Conservation (phyloP, 192 early-diverging fungal genomes). For the Coemansia sp. region DNA sequence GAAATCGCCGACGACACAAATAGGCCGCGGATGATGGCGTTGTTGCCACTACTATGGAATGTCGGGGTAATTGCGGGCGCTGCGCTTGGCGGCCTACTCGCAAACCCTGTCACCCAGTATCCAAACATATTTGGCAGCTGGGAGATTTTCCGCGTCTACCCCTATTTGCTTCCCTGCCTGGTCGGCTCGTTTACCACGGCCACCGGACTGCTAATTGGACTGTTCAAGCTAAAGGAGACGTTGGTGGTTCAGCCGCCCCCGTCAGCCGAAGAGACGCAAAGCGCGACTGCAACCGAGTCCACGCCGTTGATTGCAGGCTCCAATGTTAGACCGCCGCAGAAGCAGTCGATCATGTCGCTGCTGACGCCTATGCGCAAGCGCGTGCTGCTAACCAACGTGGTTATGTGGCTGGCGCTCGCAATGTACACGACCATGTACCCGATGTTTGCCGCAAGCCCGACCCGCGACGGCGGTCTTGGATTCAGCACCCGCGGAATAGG, state of each 20-base stretch:
- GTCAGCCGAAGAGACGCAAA: background rate
- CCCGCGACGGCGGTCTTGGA: conserved; percentile 52
- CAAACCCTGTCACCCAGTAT: conserved; percentile 62
- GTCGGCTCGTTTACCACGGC: conserved; percentile 58
- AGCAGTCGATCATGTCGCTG: conserved; percentile 5
- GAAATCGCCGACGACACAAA: conserved; percentile 80
- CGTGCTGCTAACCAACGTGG: conserved; percentile 18
- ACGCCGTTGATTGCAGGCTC: conserved; percentile 7
- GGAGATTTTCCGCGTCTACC: conserved; percentile 58
- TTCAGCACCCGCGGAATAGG: conserved; percentile 52
- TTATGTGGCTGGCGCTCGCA: conserved; percentile 16
- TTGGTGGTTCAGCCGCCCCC: background rate
- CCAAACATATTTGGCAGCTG: conserved; percentile 57
- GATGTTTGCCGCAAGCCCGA: conserved; percentile 42
- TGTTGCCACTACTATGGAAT: conserved; percentile 68
- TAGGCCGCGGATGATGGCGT: conserved; percentile 62
- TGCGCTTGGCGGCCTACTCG: conserved; percentile 70
- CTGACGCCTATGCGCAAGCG: conserved; percentile 15
- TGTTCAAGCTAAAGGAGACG: conserved; percentile 59
- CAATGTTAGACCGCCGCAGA: background rate
- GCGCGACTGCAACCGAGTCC: background rate
- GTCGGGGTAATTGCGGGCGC: conserved; percentile 62
- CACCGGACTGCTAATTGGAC: conserved; percentile 59
- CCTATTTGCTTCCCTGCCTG: conserved; percentile 81
- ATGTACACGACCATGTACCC: conserved; percentile 36